phyloP scores from a whole-genome alignment of 2,329 filamentous ascomycete species.

The Exophiala lecanii-corni region DNA sequence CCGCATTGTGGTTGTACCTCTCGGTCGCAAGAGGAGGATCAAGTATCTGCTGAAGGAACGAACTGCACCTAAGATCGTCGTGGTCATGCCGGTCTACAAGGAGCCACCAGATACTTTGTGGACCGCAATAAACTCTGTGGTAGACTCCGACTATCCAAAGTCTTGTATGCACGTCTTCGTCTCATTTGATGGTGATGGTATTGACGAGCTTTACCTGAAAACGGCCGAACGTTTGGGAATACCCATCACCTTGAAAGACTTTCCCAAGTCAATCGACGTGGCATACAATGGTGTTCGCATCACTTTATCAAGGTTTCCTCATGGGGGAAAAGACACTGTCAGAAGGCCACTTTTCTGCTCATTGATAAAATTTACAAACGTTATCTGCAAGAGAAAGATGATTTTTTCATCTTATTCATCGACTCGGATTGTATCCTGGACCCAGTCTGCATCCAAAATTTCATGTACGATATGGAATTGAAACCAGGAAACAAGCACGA shows the following conservation, averaged over 20 bases:
- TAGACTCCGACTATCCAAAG: constrained; percentile 88
- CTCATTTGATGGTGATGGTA: constrained; percentile 86
- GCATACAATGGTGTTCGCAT: constrained; percentile 76
- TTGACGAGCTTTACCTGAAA: constrained; percentile 83
- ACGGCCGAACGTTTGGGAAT: constrained; percentile 83
- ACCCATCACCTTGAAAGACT: constrained; percentile 67
- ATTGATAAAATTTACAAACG: constrained; percentile 89
- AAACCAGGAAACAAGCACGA: constrained; percentile 87
- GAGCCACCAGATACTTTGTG: constrained; percentile 81
- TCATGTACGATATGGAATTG: constrained; percentile 97
- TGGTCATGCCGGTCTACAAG: constrained; percentile 96
- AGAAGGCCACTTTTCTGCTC: constrained; percentile 87
- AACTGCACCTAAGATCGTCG: constrained; percentile 82
- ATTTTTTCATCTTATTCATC: constrained; percentile 93
- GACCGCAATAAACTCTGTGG: constrained; percentile 83
- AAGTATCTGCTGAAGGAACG: constrained; percentile 78
- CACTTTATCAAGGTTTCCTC: constrained; percentile 85
- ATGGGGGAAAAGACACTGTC: constrained; percentile 92
- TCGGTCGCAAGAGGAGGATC: constrained; percentile 76
- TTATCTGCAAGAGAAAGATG: constrained; percentile 82
- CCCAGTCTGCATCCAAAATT: constrained; percentile 87
- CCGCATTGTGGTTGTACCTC: constrained; percentile 78
- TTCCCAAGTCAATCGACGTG: constrained; percentile 87
- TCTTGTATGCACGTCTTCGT: constrained; percentile 92
- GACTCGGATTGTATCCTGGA: constrained; percentile 96